These are phyloP conservation scores for Monosporascus sp. DNA, from an alignment of 2,329 filamentous ascomycete genomes.

Conservation along the genomic window DNA sequence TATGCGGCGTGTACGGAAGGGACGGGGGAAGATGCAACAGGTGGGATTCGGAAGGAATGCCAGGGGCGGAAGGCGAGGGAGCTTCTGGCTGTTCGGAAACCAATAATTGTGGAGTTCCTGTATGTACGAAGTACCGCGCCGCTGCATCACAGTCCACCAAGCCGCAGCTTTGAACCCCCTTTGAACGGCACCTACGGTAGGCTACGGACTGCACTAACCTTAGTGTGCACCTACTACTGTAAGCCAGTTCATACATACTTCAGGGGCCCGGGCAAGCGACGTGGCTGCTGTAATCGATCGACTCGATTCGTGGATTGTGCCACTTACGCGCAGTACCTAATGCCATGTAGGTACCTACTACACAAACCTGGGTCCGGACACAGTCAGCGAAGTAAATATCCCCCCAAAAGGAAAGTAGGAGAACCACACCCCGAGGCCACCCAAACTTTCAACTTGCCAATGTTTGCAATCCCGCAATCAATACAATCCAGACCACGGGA, in stretches of 20 bases:
- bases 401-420: not conserved
- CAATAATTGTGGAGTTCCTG: not conserved
- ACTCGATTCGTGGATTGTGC: not conserved
- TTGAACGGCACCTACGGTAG: no score
- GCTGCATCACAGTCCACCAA: not conserved
- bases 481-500: no score
- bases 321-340: not conserved
- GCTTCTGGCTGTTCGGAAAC: not conserved
- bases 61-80: not conserved
- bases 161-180: no score
- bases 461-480: no score
- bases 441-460: not conserved
- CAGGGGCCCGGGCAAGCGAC: not conserved
- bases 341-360: not conserved
- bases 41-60: conserved; percentile 1
- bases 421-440: not conserved
- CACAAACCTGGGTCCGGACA: not conserved
- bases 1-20: not conserved
- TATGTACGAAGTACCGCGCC: not conserved
- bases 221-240: not conserved
- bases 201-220: no score
- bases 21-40: not conserved
- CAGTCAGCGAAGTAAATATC: not conserved
- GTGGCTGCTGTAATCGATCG: not conserved
- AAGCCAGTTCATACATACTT: not conserved